Evolutionary conservation across 2,329 filamentous ascomycete genomes (phyloP).

Genomic region (Diatrype stigma): DNA sequence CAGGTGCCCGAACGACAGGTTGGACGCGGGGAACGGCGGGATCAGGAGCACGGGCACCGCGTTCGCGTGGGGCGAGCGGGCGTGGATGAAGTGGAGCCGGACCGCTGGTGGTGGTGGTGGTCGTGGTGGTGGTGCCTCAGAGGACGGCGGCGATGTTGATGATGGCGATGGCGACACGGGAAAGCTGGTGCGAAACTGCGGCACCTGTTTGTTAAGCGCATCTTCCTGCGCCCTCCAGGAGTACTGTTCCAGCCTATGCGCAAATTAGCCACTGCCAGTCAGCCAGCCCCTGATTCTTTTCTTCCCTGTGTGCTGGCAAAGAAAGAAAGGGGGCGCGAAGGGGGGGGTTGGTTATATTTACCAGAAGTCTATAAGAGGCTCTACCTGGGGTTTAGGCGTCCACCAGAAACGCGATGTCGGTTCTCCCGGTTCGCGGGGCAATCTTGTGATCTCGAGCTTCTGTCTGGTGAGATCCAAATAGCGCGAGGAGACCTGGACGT

Average conservation of each 20-base stretch:
- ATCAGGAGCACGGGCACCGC: conserved; percentile 62
- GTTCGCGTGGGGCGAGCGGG: conserved; percentile 45
- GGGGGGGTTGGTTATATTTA: conserved; percentile 31
- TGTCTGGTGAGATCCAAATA: conserved; percentile 64
- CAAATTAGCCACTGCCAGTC: conserved; percentile 4
- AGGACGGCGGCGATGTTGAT: conserved; percentile 19
- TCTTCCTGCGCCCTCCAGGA: conserved; percentile 59
- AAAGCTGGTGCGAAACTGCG: conserved; percentile 60
- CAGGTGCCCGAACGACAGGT: conserved; percentile 55
- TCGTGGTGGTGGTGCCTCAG: no score
- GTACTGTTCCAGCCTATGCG: conserved; percentile 58
- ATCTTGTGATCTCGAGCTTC: conserved; percentile 62
- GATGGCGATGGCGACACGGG: conserved; percentile 15
- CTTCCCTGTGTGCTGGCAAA: not conserved
- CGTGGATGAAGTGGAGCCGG: conserved; percentile 63
- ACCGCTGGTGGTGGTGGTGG: no score
- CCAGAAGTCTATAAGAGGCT: conserved; percentile 64
- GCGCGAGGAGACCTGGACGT: conserved; percentile 56
- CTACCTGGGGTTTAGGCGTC: conserved; percentile 57
- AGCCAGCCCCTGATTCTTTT: conserved; percentile 2
- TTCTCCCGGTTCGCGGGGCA: conserved; percentile 55
- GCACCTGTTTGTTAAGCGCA: conserved; percentile 52
- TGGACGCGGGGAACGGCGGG: conserved; percentile 63
- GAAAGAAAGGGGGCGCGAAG: not conserved
- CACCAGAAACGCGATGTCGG: conserved; percentile 49